Evolutionary conservation across 176 grass and related monocot genomes (phyloP), one percentile per base, ranked within the genome.

Genomic region (Oryza meridionalis): DNA sequence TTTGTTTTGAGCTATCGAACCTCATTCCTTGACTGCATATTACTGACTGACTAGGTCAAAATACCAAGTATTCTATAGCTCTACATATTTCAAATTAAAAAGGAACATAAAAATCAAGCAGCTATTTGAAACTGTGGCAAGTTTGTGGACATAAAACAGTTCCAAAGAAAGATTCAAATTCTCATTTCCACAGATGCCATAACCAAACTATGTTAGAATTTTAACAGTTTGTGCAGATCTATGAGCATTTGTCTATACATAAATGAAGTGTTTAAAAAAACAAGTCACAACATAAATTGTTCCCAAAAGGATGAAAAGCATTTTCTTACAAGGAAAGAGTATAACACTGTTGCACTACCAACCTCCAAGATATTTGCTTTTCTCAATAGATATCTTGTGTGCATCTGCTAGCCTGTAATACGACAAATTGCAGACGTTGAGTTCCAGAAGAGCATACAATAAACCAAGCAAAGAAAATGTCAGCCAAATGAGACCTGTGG

Each of bases 351-450:
- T 24, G 77, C 16, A 42, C 21, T 58, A 83, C 91, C 45, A 55
- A 98, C 96, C 96, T 98, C 96, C 96, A 76, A 98, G 96, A 63
- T 98, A 98, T 82, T 98, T 98, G 93, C 96, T 98, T 63, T 98
- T 98, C 91, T 98, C 96, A 78, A 98, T 98, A 53, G 96, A 93
- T 88, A 98, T 91, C 77, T 98, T 98, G 25, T 92, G 89, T 14
- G 93, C 89, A 92, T 98, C 93, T 72, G 81, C 93, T 84, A 91
- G 42, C 83, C 93, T 98, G 86, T 63, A 86, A 78, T 32, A 15
- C 38, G 46, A 76, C 63, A 21, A 65, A 38, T 80, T 59, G 13
- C 26, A 81, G 69, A 85, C 59, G 19, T 59, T 40, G 47, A 17
- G 50, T 19, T 53, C 16, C 50, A 53, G 16, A 53, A 53, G 46